phyloP scores from a whole-genome alignment of 2,329 filamentous ascomycete species.

The Amesomyces nigricolor region DNA sequence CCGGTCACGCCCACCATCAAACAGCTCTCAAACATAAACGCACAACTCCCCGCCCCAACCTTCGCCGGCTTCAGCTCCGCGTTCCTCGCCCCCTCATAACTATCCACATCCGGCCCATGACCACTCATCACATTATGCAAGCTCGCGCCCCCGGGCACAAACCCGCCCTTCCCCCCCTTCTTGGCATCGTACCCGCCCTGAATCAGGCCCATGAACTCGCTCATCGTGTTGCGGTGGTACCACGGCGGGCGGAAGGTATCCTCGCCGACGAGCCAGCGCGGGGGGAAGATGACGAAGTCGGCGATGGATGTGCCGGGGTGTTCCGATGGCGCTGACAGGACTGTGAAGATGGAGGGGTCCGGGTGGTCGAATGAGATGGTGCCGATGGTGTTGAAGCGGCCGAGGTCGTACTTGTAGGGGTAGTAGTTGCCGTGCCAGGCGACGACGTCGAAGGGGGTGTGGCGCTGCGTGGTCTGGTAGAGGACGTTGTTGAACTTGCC shows the following conservation, averaged over 20 bases:
- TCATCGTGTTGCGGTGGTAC: slow-evolving; percentile 66
- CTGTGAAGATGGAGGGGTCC: slow-evolving; percentile 72
- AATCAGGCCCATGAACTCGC: slow-evolving; percentile 60
- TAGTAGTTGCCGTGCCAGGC: slow-evolving; percentile 78
- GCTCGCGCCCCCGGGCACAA: slow-evolving; percentile 54
- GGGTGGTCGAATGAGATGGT: slow-evolving; percentile 71
- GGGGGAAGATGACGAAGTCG: slow-evolving; percentile 69
- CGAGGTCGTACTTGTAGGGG: slow-evolving; percentile 76
- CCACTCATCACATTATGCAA: slow-evolving; percentile 69
- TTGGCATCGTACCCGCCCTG: slow-evolving; percentile 58
- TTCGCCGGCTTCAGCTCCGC: slow-evolving; percentile 50
- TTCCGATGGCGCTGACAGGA: slow-evolving; percentile 58
- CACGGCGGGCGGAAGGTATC: slow-evolving; percentile 67
- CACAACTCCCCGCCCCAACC: slow-evolving; percentile 56
- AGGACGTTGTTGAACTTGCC: slow-evolving; percentile 64
- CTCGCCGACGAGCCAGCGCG: slow-evolving; percentile 63
- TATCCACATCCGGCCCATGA: slow-evolving; percentile 55
- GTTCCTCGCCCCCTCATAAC: slow-evolving; percentile 50
- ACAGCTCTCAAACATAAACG: slow-evolving; percentile 65
- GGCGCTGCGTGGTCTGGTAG: slow-evolving; percentile 59
- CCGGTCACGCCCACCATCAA: slow-evolving; percentile 67
- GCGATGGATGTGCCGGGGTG: slow-evolving; percentile 58
- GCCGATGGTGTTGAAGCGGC: slow-evolving; percentile 69
- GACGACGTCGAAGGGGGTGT: slow-evolving; percentile 73
- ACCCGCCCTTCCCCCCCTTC: slow-evolving; percentile 46